Evolutionary conservation across 257 asterid species (phyloP).

Genomic region (Cordia subcordata): DNA sequence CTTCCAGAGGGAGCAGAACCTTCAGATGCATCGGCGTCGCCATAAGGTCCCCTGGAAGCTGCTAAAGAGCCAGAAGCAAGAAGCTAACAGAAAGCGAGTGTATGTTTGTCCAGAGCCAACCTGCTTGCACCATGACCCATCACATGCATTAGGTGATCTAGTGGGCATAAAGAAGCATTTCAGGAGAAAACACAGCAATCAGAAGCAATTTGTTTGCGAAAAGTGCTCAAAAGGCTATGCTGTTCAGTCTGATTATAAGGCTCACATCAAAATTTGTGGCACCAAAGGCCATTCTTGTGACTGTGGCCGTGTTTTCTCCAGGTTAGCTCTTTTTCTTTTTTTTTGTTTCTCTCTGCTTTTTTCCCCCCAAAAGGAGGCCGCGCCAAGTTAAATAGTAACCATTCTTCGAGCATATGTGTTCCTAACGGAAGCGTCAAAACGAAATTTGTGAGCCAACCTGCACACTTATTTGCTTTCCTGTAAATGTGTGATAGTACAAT

Average conservation of each 20-base stretch:
- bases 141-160: slow-evolving; percentile 41
- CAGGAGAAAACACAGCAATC: slow-evolving; percentile 35
- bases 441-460: too few relatives aligned
- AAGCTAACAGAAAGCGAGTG: slow-evolving; percentile 23
- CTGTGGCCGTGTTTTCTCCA: slow-evolving; percentile 45
- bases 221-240: slow-evolving; percentile 43
- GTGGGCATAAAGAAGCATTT: slow-evolving; percentile 44
- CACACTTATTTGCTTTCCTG: too few relatives aligned
- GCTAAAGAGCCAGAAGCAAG: slow-evolving; percentile 25
- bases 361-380: too few relatives aligned
- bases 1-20: slow-evolving; percentile 41
- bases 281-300: slow-evolving; percentile 47
- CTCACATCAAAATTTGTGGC: slow-evolving; percentile 47
- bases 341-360: too few relatives aligned
- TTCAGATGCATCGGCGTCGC: slow-evolving; percentile 39
- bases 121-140: slow-evolving; percentile 37
- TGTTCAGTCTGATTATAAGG: slow-evolving; percentile 41
- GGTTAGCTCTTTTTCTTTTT: slow-evolving; percentile 12
- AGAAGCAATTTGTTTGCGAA: slow-evolving; percentile 37
- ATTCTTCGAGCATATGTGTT: too few relatives aligned
- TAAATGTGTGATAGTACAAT: too few relatives aligned
- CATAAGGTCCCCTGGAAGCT: slow-evolving; percentile 44
- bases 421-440: too few relatives aligned
- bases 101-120: slow-evolving; percentile 41
- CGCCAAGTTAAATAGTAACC: too few relatives aligned